Percentiles rank a stretch among this genome's conserved stretches.
phyloP scores from a whole-genome alignment of 768 basidiomycete species.

The Chalciporus piperatus region DNA sequence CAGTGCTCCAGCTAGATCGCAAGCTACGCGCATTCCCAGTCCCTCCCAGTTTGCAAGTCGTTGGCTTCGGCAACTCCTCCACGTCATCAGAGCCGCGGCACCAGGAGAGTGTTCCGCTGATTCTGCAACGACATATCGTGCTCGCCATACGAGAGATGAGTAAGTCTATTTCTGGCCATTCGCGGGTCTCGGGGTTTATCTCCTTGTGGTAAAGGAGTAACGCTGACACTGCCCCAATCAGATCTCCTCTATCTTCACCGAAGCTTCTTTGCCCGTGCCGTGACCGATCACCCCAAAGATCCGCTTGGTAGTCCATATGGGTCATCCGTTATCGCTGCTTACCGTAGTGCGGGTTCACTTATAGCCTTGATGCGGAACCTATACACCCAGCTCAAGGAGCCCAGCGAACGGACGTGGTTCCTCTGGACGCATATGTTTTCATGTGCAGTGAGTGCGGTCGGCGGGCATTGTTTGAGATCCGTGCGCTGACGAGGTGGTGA shows the following conservation, averaged over 20 bases:
- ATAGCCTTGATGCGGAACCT: slow-evolving; percentile 70
- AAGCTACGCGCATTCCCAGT: slow-evolving; percentile 68
- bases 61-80: slow-evolving; percentile 58
- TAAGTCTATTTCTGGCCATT: slow-evolving; percentile 32
- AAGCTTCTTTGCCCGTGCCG: slow-evolving; percentile 70
- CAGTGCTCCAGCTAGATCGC: slow-evolving; percentile 63
- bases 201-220: not conserved
- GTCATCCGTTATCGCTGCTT: slow-evolving; percentile 71
- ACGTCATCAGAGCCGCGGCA: slow-evolving; percentile 41
- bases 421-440: slow-evolving; percentile 51
- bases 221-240: slow-evolving; percentile 28
- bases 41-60: slow-evolving; percentile 62
- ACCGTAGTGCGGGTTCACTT: slow-evolving; percentile 68
- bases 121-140: slow-evolving; percentile 64
- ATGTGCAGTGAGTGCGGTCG: slow-evolving; percentile 49
- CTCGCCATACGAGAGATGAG: slow-evolving; percentile 69
- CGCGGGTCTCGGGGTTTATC: not conserved
- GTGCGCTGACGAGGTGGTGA: slow-evolving; percentile 12
- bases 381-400: slow-evolving; percentile 60
- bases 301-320: slow-evolving; percentile 71
- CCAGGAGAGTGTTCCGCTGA: slow-evolving; percentile 39
- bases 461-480: slow-evolving; percentile 4
- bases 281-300: slow-evolving; percentile 71
- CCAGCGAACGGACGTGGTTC: slow-evolving; percentile 64
- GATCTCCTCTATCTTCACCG: slow-evolving; percentile 70